Percentiles rank a stretch among this genome's conserved stretches.
phyloP scores from a whole-genome alignment of 768 basidiomycete species.

The Boletales sp. region DNA sequence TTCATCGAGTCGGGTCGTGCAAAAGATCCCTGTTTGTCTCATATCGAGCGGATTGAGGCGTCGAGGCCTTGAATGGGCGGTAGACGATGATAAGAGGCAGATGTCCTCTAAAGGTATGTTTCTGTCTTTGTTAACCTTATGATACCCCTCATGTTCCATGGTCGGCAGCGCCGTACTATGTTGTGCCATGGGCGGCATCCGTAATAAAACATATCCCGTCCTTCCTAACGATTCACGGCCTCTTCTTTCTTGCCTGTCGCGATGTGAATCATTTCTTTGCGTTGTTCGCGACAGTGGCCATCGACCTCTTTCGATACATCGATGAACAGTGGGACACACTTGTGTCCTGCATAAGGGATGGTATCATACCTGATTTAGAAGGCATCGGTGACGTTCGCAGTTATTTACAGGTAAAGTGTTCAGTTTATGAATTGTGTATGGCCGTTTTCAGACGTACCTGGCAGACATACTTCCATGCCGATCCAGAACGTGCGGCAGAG shows the following conservation, averaged over 20 bases:
- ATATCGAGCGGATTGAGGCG: not conserved
- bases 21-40: constrained; percentile 8
- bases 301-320: not conserved
- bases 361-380: constrained; percentile 7
- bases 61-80: constrained; percentile 6
- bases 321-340: constrained; percentile 19
- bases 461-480: constrained; percentile 9
- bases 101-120: not conserved
- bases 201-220: constrained; percentile 12
- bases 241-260: constrained; percentile 12
- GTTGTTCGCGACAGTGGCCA: constrained; percentile 8
- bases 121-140: not conserved
- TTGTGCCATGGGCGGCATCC: constrained; percentile 15
- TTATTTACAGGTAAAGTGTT: constrained; percentile 11
- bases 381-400: constrained; percentile 4
- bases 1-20: not conserved
- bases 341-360: constrained; percentile 13
- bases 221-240: constrained; percentile 1
- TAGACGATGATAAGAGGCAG: constrained; percentile 6
- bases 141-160: not conserved
- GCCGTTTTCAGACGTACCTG: not conserved
- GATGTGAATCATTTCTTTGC: not conserved
- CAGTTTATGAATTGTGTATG: too few relatives aligned
- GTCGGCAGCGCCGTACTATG: constrained; percentile 9
- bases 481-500: constrained; percentile 19